phyloP scores from a whole-genome alignment of 441 rosid species.

The Erysimum pusillum region DNA sequence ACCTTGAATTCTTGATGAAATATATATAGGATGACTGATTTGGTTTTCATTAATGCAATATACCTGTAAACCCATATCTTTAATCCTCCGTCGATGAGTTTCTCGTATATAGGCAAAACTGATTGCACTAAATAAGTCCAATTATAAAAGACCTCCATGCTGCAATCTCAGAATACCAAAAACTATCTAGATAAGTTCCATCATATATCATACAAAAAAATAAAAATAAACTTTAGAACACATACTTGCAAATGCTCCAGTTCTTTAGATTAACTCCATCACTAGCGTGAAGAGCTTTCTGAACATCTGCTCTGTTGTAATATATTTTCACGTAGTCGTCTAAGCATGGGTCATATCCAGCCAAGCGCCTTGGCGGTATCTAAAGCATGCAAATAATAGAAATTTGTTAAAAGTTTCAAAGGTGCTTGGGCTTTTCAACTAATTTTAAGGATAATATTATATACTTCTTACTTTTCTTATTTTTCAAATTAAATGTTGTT shows the following conservation, averaged over 20 bases:
- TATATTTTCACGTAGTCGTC: too few relatives aligned
- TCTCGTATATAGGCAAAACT: slow-evolving; percentile 79
- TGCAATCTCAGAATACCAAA: slow-evolving; percentile 42
- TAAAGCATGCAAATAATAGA: too few relatives aligned
- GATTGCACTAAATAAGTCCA: slow-evolving; percentile 89
- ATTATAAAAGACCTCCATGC: slow-evolving; percentile 80
- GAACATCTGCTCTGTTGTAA: too few relatives aligned
- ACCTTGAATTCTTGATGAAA: too few relatives aligned
- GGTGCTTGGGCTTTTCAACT: too few relatives aligned
- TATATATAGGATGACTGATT: background rate
- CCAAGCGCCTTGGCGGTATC: too few relatives aligned
- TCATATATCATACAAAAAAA: background rate
- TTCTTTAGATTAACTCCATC: background rate
- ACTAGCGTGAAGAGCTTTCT: too few relatives aligned
- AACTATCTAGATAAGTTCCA: slow-evolving; percentile 20
- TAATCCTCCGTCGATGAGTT: slow-evolving; percentile 80
- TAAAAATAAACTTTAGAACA: background rate
- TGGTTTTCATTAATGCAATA: background rate
- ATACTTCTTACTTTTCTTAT: too few relatives aligned
- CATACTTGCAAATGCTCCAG: slow-evolving; percentile 97
- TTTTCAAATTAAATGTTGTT: too few relatives aligned
- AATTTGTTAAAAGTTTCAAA: too few relatives aligned
- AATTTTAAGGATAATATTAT: too few relatives aligned
- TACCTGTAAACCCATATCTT: slow-evolving; percentile 89
- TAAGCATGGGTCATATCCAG: too few relatives aligned